phyloP scores from a whole-genome alignment of 345 rosid species.

The Mallotus nudiflorus region DNA sequence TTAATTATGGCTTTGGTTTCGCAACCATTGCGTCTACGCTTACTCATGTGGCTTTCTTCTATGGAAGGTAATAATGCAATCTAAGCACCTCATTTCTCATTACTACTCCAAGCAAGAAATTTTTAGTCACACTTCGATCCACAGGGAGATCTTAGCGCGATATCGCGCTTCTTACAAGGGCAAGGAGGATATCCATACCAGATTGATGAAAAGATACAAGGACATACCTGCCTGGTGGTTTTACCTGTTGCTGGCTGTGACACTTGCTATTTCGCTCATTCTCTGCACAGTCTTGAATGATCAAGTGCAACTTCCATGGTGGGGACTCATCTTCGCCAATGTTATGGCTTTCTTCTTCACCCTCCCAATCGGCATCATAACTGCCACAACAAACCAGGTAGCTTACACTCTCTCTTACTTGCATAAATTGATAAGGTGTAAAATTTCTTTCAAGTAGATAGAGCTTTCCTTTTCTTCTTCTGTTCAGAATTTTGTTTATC shows the following conservation, averaged over 20 bases:
- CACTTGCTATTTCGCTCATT: conserved; percentile 52
- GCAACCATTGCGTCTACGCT: conserved; percentile 86
- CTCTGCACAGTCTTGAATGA: conserved; percentile 69
- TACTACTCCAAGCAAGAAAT: neutral
- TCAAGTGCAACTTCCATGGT: conserved; percentile 93
- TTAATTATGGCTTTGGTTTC: conserved; percentile 78
- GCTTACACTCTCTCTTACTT: neutral
- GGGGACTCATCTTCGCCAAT: conserved; percentile 81
- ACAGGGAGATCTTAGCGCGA: conserved; percentile 69
- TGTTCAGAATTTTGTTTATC: neutral
- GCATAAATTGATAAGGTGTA: neutral
- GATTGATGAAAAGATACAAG: conserved; percentile 68
- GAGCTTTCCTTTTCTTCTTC: neutral
- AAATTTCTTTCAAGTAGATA: no score
- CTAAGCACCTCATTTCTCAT: conserved; percentile 1
- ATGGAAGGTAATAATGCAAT: conserved; percentile 71
- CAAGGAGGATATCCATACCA: conserved; percentile 83
- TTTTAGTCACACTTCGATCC: neutral
- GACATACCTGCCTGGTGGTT: conserved; percentile 98
- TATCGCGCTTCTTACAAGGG: conserved; percentile 61
- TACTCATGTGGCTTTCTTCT: conserved; percentile 82
- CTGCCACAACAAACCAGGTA: conserved; percentile 94
- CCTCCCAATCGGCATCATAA: conserved; percentile 82
- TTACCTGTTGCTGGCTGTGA: conserved; percentile 43
- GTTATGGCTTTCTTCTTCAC: conserved; percentile 77